Evolutionary conservation across 495 filamentous ascomycete genomes (phyloP).

Genomic region (Staphylotrichum tortipilum): DNA sequence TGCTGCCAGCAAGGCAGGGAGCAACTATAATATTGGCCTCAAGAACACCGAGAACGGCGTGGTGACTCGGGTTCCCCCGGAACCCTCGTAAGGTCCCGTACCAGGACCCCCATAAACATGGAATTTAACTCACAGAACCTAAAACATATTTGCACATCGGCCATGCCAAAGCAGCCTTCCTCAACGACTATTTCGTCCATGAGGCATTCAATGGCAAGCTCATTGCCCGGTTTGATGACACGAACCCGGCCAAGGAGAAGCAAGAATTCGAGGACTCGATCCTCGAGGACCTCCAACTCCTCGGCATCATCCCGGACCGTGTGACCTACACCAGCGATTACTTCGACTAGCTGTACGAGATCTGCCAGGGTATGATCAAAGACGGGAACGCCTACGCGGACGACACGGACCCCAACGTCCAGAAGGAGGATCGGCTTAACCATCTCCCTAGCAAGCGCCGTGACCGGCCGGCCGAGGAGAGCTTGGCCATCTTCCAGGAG

Average conservation of each 20-base stretch:
- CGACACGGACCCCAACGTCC: constrained; percentile 79
- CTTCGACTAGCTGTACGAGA: constrained; percentile 79
- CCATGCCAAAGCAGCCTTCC: constrained; percentile 83
- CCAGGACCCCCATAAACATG: too few species aligned
- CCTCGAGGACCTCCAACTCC: constrained; percentile 70
- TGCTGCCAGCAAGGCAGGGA: constrained; percentile 71
- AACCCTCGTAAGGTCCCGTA: constrained; percentile 70
- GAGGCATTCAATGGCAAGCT: constrained; percentile 77
- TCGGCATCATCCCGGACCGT: constrained; percentile 78
- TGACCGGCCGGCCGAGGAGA: constrained; percentile 68
- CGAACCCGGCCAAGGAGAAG: constrained; percentile 89
- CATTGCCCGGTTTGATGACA: constrained; percentile 82
- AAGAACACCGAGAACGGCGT: constrained; percentile 85
- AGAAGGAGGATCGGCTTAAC: constrained; percentile 68
- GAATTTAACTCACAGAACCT: too few species aligned
- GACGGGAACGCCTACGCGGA: constrained; percentile 82
- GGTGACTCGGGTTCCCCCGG: constrained; percentile 87
- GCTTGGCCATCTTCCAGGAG: constrained; percentile 68
- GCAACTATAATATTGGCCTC: constrained; percentile 82
- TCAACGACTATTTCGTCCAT: constrained; percentile 92
- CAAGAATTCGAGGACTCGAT: constrained; percentile 87
- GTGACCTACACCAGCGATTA: constrained; percentile 79
- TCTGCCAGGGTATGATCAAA: constrained; percentile 69
- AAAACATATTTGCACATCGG: constrained; percentile 85
- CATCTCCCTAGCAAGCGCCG: constrained; percentile 67